Percentiles rank a stretch among this genome's conserved stretches.
These are phyloP conservation scores for Amanita pseudoporphyria DNA, from an alignment of 768 basidiomycete genomes.

Conservation along the genomic window DNA sequence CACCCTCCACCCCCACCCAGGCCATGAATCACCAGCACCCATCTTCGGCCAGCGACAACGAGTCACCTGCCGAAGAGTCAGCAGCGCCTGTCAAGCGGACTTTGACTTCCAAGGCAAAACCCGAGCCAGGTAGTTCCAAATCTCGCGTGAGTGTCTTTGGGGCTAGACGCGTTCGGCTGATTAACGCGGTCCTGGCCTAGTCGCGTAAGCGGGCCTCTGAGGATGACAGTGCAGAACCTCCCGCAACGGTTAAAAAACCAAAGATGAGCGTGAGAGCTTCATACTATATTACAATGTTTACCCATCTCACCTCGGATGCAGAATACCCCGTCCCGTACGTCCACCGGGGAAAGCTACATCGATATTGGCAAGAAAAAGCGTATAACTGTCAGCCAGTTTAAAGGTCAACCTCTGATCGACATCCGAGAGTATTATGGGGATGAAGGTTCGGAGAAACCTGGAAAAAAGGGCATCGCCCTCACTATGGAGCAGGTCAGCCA, in stretches of 20 bases:
- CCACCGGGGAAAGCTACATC: slow-evolving; percentile 41
- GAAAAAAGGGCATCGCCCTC: slow-evolving; percentile 75
- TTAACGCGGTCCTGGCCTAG: not conserved
- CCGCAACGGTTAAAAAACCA: slow-evolving; percentile 3
- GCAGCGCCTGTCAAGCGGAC: too few relatives aligned
- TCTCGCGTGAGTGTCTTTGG: not conserved
- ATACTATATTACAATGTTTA: not conserved
- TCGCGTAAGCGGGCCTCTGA: slow-evolving; percentile 9
- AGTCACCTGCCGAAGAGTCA: not conserved
- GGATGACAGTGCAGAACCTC: not conserved
- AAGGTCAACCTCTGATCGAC: slow-evolving; percentile 50
- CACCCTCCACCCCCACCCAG: too few relatives aligned
- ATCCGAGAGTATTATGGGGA: slow-evolving; percentile 65
- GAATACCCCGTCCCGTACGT: not conserved
- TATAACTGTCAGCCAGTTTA: slow-evolving; percentile 40
- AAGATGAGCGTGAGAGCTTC: not conserved
- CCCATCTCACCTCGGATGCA: not conserved
- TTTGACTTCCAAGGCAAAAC: not conserved
- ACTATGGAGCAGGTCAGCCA: slow-evolving; percentile 48
- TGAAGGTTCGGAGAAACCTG: slow-evolving; percentile 54
- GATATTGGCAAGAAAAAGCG: slow-evolving; percentile 69
- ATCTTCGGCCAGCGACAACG: slow-evolving; percentile 3
- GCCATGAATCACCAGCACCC: not conserved
- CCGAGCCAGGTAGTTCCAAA: not conserved
- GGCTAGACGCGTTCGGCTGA: not conserved